Evolutionary conservation across 129 eudicot genomes (phyloP), one percentile per base, ranked within the genome.

Genomic region (Glebionis coronaria): DNA sequence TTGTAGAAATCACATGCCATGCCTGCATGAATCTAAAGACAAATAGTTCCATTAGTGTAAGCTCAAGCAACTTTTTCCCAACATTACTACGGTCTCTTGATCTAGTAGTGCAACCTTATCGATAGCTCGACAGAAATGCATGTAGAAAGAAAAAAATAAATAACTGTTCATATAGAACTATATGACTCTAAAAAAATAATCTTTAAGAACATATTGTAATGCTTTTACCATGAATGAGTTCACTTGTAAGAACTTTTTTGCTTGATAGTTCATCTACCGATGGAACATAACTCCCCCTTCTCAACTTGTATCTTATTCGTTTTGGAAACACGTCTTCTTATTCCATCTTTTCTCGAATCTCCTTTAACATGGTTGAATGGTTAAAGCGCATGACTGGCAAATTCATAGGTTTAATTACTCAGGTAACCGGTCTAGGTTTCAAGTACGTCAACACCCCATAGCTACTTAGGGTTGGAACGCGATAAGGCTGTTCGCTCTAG

Each of bases 1-100:
- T 44, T 9, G 60, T 44, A 62, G 19, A 59, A 64, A 72, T 8
- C 20, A 58, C 79, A 27, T 85, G 76, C 98, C 79, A 27, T 85
- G 76, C 98, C 98, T 91, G 99, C 99, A 93, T 93, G 86, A 93
- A 93, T 56, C 88, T 85, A 61, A 93, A 89, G 68, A 86, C 78
- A 68, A 93, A 93, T 42, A 93, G 74, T 86, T 93, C 97, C 88
- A 44, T 89, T 78, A 93, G 54, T 63, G 99, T 93, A 57, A 93
- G 90, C 82, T 89, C 84, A 63, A 93, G 90, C 68, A 93, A 79
- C 68, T 86, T 93, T 74, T 27, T 77, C 58, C 99, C 99, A 28
- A 89, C 99, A 77, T 93, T 79, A 79, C 76, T 89, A 57, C 99
- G 99, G 97, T 90, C 71, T 79, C 86, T 76, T 86, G 97, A 72